Percentiles rank a stretch among this genome's conserved stretches.
Conservation (phyloP, 176 grass and related monocot species). For the Hyparrhenia diplandra region DNA sequence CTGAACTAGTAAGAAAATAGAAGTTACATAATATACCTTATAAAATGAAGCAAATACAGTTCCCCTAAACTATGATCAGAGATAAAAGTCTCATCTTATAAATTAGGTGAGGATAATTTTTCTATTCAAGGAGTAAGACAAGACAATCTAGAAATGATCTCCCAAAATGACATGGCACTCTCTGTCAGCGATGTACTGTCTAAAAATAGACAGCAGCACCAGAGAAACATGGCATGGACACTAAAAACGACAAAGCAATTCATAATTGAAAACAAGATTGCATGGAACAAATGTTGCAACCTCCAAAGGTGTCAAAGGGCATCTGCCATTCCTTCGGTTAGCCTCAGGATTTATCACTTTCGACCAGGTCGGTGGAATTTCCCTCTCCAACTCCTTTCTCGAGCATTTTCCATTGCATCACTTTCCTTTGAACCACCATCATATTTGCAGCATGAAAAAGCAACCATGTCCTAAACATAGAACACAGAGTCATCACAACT, state of each 20-base stretch:
- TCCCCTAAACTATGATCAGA: background rate
- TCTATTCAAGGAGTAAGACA: background rate
- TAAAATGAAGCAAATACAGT: background rate
- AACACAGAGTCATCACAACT: conserved; percentile 16
- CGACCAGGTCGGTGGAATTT: conserved; percentile 79
- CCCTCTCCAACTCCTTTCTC: conserved; percentile 84
- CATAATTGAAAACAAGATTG: conserved; percentile 4
- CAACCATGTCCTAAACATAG: conserved; percentile 81
- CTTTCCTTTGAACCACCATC: conserved; percentile 74
- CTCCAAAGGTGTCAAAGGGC: conserved; percentile 86
- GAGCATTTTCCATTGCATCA: conserved; percentile 71
- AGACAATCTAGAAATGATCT: background rate
- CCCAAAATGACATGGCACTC: background rate
- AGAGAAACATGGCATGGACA: background rate
- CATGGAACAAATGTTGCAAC: conserved; percentile 30
- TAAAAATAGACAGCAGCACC: background rate
- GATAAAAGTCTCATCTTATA: background rate
- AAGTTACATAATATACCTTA: background rate
- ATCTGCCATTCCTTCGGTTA: conserved; percentile 82
- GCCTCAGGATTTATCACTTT: conserved; percentile 81
- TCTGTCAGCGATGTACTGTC: background rate
- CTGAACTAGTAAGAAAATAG: conserved; percentile 6
- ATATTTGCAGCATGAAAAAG: conserved; percentile 94
- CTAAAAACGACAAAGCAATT: background rate
- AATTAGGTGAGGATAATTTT: background rate